Conservation (phyloP, 2,329 filamentous ascomycete genomes). For the Chalaropsis ovoidea region DNA sequence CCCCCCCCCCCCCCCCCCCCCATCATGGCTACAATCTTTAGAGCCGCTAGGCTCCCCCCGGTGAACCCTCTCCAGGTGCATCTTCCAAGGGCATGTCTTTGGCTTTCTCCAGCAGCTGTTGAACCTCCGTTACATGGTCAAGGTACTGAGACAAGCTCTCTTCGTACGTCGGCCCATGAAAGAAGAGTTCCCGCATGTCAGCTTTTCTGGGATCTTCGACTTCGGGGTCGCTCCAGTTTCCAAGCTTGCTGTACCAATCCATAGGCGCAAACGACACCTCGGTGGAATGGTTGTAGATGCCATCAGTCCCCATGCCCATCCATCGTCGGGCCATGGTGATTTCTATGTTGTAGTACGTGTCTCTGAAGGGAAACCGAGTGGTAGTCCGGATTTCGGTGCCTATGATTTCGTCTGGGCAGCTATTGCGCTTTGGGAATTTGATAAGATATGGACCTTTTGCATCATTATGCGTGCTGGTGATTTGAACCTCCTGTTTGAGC, state of each 20-base stretch:
- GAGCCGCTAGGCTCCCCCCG: neutral
- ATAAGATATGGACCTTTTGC: neutral
- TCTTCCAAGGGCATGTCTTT: neutral
- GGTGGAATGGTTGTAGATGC: neutral
- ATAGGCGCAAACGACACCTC: neutral
- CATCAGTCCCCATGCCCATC: slow-evolving; percentile 8
- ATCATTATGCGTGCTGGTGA: neutral
- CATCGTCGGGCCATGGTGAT: neutral
- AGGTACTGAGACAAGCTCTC: slow-evolving; percentile 8
- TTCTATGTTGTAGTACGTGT: slow-evolving; percentile 5
- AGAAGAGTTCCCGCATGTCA: neutral
- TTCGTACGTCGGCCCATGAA: slow-evolving; percentile 6
- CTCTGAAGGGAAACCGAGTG: slow-evolving; percentile 1
- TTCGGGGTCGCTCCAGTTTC: slow-evolving; percentile 3
- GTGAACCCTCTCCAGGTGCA: neutral
- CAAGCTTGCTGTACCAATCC: slow-evolving; percentile 11
- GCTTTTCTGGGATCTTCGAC: neutral
- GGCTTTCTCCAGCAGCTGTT: neutral
- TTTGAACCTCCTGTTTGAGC: neutral
- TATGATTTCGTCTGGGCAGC: slow-evolving; percentile 1
- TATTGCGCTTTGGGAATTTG: neutral
- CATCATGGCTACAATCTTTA: neutral
- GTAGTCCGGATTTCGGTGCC: slow-evolving; percentile 7
- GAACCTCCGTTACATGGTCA: neutral
- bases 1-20: too few species aligned